Conservation (phyloP, 805 yeast species). For the Citeromyces nyonsensis region DNA sequence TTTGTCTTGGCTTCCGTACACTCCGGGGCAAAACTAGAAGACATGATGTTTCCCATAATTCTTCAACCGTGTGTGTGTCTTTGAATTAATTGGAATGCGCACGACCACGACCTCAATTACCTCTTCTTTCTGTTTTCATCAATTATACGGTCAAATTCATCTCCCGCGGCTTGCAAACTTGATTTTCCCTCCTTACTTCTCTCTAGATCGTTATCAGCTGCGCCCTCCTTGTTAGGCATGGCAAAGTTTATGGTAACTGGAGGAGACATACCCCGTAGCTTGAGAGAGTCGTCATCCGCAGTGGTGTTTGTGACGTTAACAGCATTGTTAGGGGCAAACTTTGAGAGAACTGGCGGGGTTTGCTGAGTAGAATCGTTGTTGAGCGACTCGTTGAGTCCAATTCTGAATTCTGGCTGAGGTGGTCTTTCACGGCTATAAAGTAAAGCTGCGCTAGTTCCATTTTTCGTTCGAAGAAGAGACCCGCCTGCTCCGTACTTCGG, state of each 20-base stretch:
- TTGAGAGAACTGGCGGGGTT: background rate
- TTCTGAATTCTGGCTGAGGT: background rate
- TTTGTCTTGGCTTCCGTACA: constrained; percentile 76
- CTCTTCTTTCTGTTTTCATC: background rate
- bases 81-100: background rate
- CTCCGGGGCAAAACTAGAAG: constrained; percentile 92
- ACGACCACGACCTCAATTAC: background rate
- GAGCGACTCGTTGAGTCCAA: background rate
- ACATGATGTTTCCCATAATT: constrained; percentile 56
- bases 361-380: constrained; percentile 1
- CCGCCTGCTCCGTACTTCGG: constrained; percentile 28
- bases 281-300: constrained; percentile 1
- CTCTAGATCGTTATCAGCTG: background rate
- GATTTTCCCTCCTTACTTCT: background rate
- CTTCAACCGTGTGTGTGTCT: background rate
- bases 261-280: constrained; percentile 3
- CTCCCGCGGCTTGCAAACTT: background rate
- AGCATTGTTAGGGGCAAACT: background rate
- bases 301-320: background rate
- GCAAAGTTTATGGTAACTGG: constrained; percentile 4
- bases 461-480: constrained; percentile 11
- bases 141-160: background rate
- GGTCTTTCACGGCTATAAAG: constrained; percentile 8
- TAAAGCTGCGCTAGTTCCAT: constrained; percentile 11
- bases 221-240: background rate